A percentile compares a stretch with the other conserved stretches of the same genome.
phyloP scores from a whole-genome alignment of 1,284 basidiomycete genomes.

The Ceratobasidium sp. region DNA sequence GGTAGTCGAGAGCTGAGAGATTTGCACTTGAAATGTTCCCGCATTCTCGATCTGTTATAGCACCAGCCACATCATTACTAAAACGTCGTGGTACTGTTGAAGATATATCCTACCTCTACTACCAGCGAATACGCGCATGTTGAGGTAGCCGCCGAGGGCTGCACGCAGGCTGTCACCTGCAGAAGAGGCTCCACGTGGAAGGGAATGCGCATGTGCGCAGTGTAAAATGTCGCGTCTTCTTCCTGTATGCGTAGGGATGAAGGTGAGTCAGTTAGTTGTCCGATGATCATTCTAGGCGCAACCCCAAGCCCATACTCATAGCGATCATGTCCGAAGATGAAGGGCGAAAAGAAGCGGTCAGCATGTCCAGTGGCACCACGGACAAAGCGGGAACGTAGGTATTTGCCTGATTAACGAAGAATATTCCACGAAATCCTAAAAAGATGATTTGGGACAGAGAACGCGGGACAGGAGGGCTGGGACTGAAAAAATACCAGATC shows the following conservation, averaged over 20 bases:
- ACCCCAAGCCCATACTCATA: constrained; percentile 19
- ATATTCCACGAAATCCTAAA: constrained; percentile 9
- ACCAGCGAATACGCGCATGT: constrained; percentile 66
- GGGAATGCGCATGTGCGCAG: constrained; percentile 65
- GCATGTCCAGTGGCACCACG: background rate
- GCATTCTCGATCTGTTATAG: constrained; percentile 27
- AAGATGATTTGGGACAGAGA: constrained; percentile 34
- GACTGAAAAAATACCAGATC: constrained; percentile 35
- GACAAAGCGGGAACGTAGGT: background rate
- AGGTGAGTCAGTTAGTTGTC: constrained; percentile 1
- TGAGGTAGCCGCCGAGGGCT: constrained; percentile 65
- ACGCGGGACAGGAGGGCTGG: constrained; percentile 18
- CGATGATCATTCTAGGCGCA: background rate
- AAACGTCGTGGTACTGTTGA: background rate
- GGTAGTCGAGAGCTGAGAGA: constrained; percentile 34
- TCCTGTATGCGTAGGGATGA: constrained; percentile 56
- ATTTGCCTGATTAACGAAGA: constrained; percentile 8
- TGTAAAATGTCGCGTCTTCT: constrained; percentile 65
- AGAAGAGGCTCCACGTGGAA: constrained; percentile 72
- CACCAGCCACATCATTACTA: constrained; percentile 5
- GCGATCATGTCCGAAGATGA: background rate
- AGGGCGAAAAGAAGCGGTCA: constrained; percentile 8
- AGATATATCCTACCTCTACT: constrained; percentile 58
- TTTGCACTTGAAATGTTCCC: constrained; percentile 27
- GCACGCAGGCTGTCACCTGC: constrained; percentile 63